phyloP scores from a whole-genome alignment of 2,329 filamentous ascomycete genomes.

The Juglanconis sp. region DNA sequence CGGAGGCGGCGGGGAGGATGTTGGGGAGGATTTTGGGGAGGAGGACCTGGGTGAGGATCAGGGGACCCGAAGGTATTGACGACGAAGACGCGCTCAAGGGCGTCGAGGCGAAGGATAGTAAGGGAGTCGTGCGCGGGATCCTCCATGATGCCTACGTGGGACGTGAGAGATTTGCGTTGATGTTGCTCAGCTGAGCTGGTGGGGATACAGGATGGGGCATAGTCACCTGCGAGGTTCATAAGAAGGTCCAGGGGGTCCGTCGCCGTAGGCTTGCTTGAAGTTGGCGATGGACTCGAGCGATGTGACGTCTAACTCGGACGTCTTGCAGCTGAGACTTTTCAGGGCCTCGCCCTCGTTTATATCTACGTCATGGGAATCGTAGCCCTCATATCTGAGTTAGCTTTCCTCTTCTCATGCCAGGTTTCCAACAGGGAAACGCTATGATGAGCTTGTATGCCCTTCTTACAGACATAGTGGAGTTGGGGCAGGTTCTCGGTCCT shows the following conservation, averaged over 20 bases:
- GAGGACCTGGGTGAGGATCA: constrained; percentile 41
- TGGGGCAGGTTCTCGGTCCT: too few relatives aligned
- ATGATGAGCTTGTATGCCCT: too few relatives aligned
- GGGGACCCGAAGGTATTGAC: constrained; percentile 41
- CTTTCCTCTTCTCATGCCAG: too few relatives aligned
- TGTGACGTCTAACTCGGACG: constrained; percentile 15
- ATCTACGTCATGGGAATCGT: constrained; percentile 20
- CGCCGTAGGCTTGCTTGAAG: constrained; percentile 12
- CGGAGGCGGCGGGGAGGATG: too few relatives aligned
- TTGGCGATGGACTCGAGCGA: constrained; percentile 12
- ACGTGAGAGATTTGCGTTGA: neutral
- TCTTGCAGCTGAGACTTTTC: constrained; percentile 14
- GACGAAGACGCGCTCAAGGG: constrained; percentile 35
- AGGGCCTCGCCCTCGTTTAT: constrained; percentile 16
- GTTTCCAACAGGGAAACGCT: too few relatives aligned
- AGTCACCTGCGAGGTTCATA: constrained; percentile 16
- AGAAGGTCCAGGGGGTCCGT: constrained; percentile 12
- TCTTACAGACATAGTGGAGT: too few relatives aligned
- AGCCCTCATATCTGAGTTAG: constrained; percentile 9
- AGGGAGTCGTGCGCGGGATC: constrained; percentile 17
- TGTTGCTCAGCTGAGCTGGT: too few relatives aligned
- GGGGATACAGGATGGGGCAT: neutral
- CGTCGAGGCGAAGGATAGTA: constrained; percentile 28
- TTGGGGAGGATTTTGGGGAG: constrained; percentile 35
- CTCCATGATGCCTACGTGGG: constrained; percentile 27